Conservation (phyloP, 2,329 filamentous ascomycete genomes). For the Juglanconis juglandina region DNA sequence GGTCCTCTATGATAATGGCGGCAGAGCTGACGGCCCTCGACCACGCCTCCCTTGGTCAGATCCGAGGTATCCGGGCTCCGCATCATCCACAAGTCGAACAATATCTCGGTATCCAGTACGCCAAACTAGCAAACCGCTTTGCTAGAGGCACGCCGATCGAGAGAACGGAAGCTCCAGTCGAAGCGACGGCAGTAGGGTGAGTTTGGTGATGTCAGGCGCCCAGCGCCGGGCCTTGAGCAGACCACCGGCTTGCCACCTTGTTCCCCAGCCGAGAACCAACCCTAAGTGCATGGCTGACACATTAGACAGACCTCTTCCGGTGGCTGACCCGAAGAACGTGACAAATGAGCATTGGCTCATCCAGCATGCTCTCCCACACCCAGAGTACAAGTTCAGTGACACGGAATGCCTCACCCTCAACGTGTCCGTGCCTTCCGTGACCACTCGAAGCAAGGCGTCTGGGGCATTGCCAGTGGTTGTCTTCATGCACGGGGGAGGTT, state of each 20-base stretch:
- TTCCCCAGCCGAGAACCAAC: too few relatives aligned
- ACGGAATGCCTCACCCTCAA: conserved; percentile 50
- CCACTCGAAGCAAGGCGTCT: neutral
- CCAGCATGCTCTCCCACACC: conserved; percentile 42
- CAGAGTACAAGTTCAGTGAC: conserved; percentile 40
- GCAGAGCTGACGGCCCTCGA: neutral
- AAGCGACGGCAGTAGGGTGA: conserved; percentile 36
- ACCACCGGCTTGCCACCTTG: neutral
- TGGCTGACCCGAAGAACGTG: conserved; percentile 37
- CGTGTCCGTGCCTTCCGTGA: conserved; percentile 40
- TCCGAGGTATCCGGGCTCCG: conserved; percentile 4
- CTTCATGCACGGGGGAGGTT: conserved; percentile 52
- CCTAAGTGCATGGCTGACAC: neutral
- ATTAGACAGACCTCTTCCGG: conserved; percentile 30
- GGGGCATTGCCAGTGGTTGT: conserved; percentile 46
- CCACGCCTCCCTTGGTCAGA: conserved; percentile 4
- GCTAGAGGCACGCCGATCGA: conserved; percentile 15
- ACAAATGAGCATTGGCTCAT: conserved; percentile 46
- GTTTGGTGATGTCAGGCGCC: neutral
- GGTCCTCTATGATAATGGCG: neutral
- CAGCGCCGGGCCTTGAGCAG: neutral
- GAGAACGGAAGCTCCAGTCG: conserved; percentile 14
- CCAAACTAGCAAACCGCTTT: conserved; percentile 20
- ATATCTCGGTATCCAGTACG: conserved; percentile 24
- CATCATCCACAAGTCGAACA: conserved; percentile 18